Evolutionary conservation across 208 protist species (phyloP), one percentile per base, ranked within the genome.

Genomic region (Leishmania braziliensis): DNA sequence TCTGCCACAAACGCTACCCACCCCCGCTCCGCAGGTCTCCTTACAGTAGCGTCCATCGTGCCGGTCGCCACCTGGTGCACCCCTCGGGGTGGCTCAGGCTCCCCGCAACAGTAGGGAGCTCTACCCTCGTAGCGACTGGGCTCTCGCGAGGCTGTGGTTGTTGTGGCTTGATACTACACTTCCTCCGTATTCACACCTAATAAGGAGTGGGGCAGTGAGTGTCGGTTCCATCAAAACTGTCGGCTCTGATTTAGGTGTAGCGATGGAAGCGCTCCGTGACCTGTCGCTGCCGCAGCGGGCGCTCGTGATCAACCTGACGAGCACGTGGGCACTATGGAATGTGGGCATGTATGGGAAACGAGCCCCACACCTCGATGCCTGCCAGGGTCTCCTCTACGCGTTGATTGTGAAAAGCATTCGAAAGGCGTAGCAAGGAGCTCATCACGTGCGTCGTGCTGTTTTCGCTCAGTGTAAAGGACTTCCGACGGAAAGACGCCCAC

Each of bases 271-370:
- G 56, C 77, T 79, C 9, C 77, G 63, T 39, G 87, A 82, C 26
- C 56, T 92, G 53, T 33, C 79, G 4, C 56, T 90, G 33, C 63
- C 90, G 51, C 80, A 91, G 70, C 82, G 83, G 33, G 83, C 87
- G 2, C 79, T 90, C 2, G 58, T 63, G 60, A 36, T 90, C 43
- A 90, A 93, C 80, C 81, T 85, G 18, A 82, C 85, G 16, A 93
- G 91, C 71, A 83, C 81, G 77, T 90, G 87, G 85, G 83, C 87
- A 10, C 73, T 90, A 18, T 93, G 90, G 87, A 84, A 84, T 3
- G 26, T 91, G 12, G 81, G 79, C 50, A 79, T 66, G 20, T 82
- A 84, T 58, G 83, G 79, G 26, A 51, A 60, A 5, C 71, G 84
- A 36, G 5, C 68, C n/a, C 62, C 75, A 33, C 77, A 84, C n/a